Percentiles rank a stretch among this genome's conserved stretches.
Conservation (phyloP, 768 basidiomycete species). For the Lentinula sp. region DNA sequence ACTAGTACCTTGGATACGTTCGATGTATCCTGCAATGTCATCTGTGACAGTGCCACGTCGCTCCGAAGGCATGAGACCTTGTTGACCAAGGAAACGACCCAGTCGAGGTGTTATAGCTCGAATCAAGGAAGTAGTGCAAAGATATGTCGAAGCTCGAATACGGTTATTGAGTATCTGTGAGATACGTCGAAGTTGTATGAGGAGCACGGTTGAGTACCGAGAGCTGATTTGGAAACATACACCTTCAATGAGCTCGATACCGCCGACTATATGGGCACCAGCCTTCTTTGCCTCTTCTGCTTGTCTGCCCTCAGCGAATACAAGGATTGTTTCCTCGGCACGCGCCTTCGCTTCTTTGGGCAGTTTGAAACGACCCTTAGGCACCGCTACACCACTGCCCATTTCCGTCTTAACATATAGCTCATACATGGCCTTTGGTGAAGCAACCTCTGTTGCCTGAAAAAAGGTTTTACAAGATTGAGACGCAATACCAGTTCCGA, state of each 20-base stretch:
- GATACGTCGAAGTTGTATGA: conserved; percentile 3
- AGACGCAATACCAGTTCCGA: background rate
- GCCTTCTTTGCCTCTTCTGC: conserved; percentile 81
- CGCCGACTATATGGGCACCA: conserved; percentile 90
- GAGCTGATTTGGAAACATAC: conserved; percentile 38
- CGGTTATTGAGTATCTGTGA: conserved; percentile 66
- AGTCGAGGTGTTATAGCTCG: conserved; percentile 74
- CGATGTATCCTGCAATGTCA: conserved; percentile 78
- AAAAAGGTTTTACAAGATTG: background rate
- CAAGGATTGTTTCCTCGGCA: conserved; percentile 73
- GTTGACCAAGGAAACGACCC: conserved; percentile 74
- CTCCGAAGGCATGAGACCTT: conserved; percentile 93
- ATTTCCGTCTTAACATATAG: conserved; percentile 76
- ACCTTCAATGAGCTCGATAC: conserved; percentile 81
- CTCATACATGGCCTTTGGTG: conserved; percentile 72
- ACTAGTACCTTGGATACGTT: conserved; percentile 69
- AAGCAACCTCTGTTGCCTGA: conserved; percentile 81
- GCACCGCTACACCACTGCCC: conserved; percentile 73
- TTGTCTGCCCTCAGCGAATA: conserved; percentile 83
- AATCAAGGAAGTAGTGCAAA: conserved; percentile 78
- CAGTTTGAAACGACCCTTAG: conserved; percentile 84
- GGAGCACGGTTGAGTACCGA: background rate
- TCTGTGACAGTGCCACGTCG: conserved; percentile 93
- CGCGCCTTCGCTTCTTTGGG: conserved; percentile 75
- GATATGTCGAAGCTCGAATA: conserved; percentile 75